Evolutionary conservation across 192 early-diverging fungal genomes (phyloP), one percentile per base, ranked within the genome.

Genomic region (Coemansia aciculifera): DNA sequence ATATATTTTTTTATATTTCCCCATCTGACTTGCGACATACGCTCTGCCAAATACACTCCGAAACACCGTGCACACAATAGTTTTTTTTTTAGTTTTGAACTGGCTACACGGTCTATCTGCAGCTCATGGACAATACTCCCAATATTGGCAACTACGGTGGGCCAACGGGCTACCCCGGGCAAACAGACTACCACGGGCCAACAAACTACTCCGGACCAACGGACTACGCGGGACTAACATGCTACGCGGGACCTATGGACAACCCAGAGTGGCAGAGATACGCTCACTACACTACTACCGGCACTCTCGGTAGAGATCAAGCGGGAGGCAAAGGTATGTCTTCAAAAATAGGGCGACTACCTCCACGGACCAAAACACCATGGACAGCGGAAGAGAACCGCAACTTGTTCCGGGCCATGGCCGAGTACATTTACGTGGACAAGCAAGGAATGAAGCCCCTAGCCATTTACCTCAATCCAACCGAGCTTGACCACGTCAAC

Each of bases 361-460:
- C 31, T 3, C 59, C 66, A 10, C 68, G 74, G 15, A 59, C 79
- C 2, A 81, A 81, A 63, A 81, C 79, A 1, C 71, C 74, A 0
- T 81, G 79, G 79, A 73, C 74, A 10, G 21, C 48, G 0, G 71
- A 76, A 0, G 71, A 77, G 27, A 81, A 76, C 71, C 39, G 34
- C 21, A 61, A 32, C 19, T 19, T 81, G n/a, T 81, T 81, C 60
- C 61, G 71, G 1, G 57, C 62, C 6, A 73, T 81, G 79, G 79
- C 79, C 38, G 79, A 81, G 74, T 81, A 81, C 69, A 81, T 76
- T 5, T 76, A 77, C 27, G 68, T 77, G 23, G 74, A 81, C 64
- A 69, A 73, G 57, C 34, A 65, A 12, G 79, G 79, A 12, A 51
- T 81, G n/a, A 71, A 68, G 62, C 79, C 71, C 0, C 62, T 81